A percentile compares a stretch with the other conserved stretches of the same genome.
These are phyloP conservation scores for Chytriomyces sp. DNA, from an alignment of 192 early-diverging fungal species.

Conservation along the genomic window DNA sequence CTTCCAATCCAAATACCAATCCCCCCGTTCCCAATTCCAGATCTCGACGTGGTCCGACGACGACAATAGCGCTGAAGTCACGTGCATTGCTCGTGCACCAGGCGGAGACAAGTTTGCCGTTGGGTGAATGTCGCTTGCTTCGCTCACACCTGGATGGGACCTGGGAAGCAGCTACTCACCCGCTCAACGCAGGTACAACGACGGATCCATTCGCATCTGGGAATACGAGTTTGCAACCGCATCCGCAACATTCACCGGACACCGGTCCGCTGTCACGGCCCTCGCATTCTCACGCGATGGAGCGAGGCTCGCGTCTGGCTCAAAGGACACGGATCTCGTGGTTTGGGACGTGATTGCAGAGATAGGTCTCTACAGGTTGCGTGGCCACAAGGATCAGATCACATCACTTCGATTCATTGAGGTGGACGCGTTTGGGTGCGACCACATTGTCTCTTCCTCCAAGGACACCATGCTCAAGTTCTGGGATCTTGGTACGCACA, in stretches of 20 bases:
- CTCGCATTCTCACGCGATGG: constrained; percentile 81
- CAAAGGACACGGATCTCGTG: constrained; percentile 91
- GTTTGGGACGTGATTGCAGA: constrained; percentile 95
- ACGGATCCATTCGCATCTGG: constrained; percentile 94
- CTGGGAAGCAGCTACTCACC: background rate
- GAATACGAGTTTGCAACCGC: constrained; percentile 54
- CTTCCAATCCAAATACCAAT: background rate
- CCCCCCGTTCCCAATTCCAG: constrained; percentile 29
- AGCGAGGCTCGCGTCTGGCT: constrained; percentile 84
- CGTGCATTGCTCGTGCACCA: constrained; percentile 68
- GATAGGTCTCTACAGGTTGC: constrained; percentile 81
- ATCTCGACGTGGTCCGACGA: constrained; percentile 76
- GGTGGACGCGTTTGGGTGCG: constrained; percentile 25
- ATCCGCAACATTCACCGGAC: constrained; percentile 79
- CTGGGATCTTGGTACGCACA: constrained; percentile 77
- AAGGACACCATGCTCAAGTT: constrained; percentile 96
- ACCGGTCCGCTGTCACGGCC: constrained; percentile 82
- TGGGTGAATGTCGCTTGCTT: constrained; percentile 57
- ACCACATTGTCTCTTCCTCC: constrained; percentile 81
- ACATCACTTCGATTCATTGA: constrained; percentile 73
- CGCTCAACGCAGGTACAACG: constrained; percentile 62
- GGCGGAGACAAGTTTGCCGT: constrained; percentile 78
- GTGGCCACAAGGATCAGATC: constrained; percentile 95
- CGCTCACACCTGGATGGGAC: background rate
- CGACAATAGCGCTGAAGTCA: constrained; percentile 84